phyloP scores from a whole-genome alignment of 257 asterid genomes.

The Gardenia jasminoides region DNA sequence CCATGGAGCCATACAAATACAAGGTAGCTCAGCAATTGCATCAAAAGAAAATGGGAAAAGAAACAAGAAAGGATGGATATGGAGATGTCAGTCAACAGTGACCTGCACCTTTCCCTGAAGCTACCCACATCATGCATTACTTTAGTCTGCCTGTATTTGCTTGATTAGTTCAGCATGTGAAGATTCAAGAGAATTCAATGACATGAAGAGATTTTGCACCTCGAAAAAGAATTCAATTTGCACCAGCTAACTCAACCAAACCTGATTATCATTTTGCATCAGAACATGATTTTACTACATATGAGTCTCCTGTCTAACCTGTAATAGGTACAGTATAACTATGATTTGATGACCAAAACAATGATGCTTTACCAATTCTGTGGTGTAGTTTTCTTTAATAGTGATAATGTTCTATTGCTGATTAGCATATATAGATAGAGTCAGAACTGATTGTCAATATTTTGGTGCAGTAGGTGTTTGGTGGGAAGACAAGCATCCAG shows the following conservation, averaged over 20 bases:
- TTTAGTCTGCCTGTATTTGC: neutral
- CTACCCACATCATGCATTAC: neutral
- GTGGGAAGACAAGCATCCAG: neutral
- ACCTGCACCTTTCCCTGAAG: neutral
- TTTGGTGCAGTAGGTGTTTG: neutral
- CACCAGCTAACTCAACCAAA: neutral
- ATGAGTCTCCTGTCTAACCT: neutral
- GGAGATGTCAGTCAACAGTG: neutral
- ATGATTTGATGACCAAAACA: neutral
- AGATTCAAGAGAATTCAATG: neutral
- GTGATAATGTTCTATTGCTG: no score
- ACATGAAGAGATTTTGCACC: neutral
- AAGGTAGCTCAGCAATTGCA: neutral
- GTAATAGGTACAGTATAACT: neutral
- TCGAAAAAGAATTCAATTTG: neutral
- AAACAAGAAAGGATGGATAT: neutral
- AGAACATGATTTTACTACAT: neutral
- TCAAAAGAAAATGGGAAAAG: neutral
- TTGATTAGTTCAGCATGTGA: neutral
- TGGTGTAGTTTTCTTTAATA: no score
- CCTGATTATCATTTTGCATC: neutral
- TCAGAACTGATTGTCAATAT: neutral
- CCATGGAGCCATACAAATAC: neutral
- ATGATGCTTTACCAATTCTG: neutral
- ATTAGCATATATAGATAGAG: no score